Conservation (phyloP, 2,329 filamentous ascomycete genomes). For the Parastagonospora avenae region DNA sequence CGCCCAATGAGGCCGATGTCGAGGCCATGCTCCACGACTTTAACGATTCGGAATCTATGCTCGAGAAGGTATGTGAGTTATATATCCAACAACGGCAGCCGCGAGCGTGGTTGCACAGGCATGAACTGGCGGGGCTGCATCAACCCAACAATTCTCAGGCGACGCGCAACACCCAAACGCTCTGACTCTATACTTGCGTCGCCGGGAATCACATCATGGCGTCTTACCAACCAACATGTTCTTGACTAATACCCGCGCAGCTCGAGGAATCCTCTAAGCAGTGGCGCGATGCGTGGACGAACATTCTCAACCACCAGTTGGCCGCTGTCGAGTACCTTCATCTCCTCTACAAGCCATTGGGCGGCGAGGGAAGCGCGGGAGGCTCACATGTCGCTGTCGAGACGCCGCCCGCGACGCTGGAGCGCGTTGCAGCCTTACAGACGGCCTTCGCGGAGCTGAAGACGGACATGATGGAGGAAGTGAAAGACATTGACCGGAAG, state of each 20-base stretch:
- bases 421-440: conserved; percentile 68
- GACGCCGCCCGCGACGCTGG: conserved; percentile 67
- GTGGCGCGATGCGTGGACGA: conserved; percentile 80
- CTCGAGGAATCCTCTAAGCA: conserved; percentile 75
- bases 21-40: conserved; percentile 78
- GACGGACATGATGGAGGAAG: conserved; percentile 72
- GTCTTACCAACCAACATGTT: not conserved
- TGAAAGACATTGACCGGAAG: conserved; percentile 70
- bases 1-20: conserved; percentile 77
- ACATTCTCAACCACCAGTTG: conserved; percentile 71
- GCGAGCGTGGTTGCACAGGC: conserved; percentile 2
- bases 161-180: not conserved
- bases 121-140: conserved; percentile 25
- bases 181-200: not conserved
- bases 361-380: conserved; percentile 64
- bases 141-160: not conserved
- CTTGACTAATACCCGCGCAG: conserved; percentile 49
- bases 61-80: conserved; percentile 67
- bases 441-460: conserved; percentile 73
- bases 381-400: conserved; percentile 56
- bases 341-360: conserved; percentile 75
- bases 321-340: conserved; percentile 71
- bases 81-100: not conserved
- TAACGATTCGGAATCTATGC: conserved; percentile 76
- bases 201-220: not conserved